Base-by-base conservation (phyloP, 148 eudicot genomes). In the Suaeda aralocaspica region DNA sequence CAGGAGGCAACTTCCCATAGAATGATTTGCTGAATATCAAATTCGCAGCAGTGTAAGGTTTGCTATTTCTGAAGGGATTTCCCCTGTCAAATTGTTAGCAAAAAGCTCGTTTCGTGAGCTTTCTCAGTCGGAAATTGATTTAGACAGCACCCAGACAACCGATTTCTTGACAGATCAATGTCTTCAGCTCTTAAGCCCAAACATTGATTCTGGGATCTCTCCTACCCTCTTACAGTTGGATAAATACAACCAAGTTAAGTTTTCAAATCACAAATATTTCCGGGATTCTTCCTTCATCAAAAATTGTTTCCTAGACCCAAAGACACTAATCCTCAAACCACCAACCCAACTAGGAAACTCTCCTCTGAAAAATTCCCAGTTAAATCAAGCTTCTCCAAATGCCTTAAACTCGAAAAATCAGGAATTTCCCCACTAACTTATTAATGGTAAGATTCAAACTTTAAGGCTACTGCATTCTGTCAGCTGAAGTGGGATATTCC, bases 21-120 rank as follows among this genome's bases (percentile, higher is more conserved):
- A 94, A 51, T 86, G 87, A 69, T 94, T 94, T 1, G 61, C 18
- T 0, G 99, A 94, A 94, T 74, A 84, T 94, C 99, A 59, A 94
- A 45, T 79, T 94, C 97, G 77, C 74, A 94, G 69, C 61, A 78
- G 82, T 31, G 84, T 79, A 64, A 91, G 89, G 21, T 84, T 59
- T 29, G 85, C 85, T 15, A 94, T 45, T 76, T 79, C 93, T 18
- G 39, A 16, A 19, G 99, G 99, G 57, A 94, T 69, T 72, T 80
- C 81, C 9, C 99, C 99, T 0, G 96, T 89, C 59, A 94, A 74
- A 13, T 84, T 82, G 85, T 94, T 94, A 24, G 58, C 55, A 51
- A 59, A 91, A 25, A 94, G 88, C 85, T 94, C 99, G 31, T 68
- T 94, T 91, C 29, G 71, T 65, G 53, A 94, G 45, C 48, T 80